Percentiles rank a stretch among this genome's conserved stretches.
phyloP scores from a whole-genome alignment of 306 rosid species.

The Quercus wislizeni region DNA sequence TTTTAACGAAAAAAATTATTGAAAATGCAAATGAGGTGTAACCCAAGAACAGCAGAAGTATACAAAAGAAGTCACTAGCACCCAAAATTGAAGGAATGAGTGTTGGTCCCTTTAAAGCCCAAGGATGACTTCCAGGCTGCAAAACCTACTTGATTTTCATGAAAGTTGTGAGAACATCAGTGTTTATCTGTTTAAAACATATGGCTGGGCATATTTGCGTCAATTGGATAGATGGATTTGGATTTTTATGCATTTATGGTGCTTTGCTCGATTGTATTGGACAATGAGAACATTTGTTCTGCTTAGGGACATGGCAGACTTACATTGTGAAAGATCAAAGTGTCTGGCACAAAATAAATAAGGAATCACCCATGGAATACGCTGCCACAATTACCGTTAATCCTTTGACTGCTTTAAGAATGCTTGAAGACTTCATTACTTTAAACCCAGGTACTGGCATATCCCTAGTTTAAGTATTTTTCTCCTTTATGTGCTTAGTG shows the following conservation, averaged over 20 bases:
- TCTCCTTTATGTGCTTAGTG: slow-evolving; percentile 1
- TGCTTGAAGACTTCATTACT: slow-evolving; percentile 74
- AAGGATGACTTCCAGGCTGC: background rate
- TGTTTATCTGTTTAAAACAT: background rate
- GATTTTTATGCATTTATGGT: background rate
- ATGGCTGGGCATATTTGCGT: background rate
- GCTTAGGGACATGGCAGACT: slow-evolving; percentile 89
- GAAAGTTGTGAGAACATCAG: background rate
- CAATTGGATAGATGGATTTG: background rate
- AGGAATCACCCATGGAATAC: slow-evolving; percentile 75
- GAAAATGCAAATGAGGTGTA: background rate
- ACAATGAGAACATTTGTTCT: background rate
- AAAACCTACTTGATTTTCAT: background rate
- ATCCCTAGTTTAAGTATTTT: background rate
- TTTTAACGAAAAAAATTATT: background rate
- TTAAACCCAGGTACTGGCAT: slow-evolving; percentile 58
- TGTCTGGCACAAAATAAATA: slow-evolving; percentile 72
- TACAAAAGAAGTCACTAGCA: background rate
- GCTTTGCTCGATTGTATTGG: slow-evolving; percentile 1
- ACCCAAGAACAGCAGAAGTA: background rate
- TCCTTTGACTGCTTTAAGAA: slow-evolving; percentile 85
- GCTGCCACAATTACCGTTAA: slow-evolving; percentile 85
- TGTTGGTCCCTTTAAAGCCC: background rate
- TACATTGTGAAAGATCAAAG: slow-evolving; percentile 73
- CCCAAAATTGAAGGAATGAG: background rate